Evolutionary conservation across 805 yeast species (phyloP).

Genomic region (Ogataea paraovalis): DNA sequence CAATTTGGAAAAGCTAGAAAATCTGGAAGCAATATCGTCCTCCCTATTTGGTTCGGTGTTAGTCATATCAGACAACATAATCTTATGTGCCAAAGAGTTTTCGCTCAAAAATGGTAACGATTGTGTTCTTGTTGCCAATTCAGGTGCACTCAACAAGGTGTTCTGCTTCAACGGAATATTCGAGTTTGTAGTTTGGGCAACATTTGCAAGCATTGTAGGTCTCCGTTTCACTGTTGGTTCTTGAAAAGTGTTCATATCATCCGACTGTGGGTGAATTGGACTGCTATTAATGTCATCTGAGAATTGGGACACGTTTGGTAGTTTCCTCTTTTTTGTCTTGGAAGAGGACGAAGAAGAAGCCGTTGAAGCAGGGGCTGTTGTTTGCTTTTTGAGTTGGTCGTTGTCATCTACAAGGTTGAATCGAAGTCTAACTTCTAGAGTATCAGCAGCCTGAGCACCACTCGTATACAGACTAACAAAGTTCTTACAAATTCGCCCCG

Average conservation of each 20-base stretch:
- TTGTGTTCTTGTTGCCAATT: constrained; percentile 33
- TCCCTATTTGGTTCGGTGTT: constrained; percentile 19
- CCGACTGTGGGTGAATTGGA: constrained; percentile 6
- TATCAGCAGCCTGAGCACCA: constrained; percentile 34
- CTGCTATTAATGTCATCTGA: constrained; percentile 8
- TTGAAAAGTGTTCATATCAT: constrained; percentile 6
- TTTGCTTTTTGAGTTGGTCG: constrained; percentile 5
- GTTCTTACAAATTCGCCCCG: constrained; percentile 55
- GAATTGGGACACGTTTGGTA: constrained; percentile 4
- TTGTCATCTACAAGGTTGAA: constrained; percentile 31
- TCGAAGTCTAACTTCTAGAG: constrained; percentile 54
- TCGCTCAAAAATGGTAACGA: constrained; percentile 32
- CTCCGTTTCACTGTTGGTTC: constrained; percentile 12
- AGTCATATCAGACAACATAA: constrained; percentile 29
- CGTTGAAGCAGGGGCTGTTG: constrained; percentile 7
- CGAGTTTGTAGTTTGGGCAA: not conserved
- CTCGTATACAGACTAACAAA: constrained; percentile 43
- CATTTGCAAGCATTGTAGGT: not conserved
- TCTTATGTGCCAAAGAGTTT: constrained; percentile 30
- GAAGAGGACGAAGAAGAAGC: not conserved
- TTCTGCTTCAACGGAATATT: constrained; percentile 1
- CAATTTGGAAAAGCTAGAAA: constrained; percentile 28
- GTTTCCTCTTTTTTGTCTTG: constrained; percentile 11
- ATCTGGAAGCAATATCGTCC: constrained; percentile 27
- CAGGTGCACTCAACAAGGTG: constrained; percentile 16